phyloP scores from a whole-genome alignment of 345 rosid species.

The Erodium maritimum region DNA sequence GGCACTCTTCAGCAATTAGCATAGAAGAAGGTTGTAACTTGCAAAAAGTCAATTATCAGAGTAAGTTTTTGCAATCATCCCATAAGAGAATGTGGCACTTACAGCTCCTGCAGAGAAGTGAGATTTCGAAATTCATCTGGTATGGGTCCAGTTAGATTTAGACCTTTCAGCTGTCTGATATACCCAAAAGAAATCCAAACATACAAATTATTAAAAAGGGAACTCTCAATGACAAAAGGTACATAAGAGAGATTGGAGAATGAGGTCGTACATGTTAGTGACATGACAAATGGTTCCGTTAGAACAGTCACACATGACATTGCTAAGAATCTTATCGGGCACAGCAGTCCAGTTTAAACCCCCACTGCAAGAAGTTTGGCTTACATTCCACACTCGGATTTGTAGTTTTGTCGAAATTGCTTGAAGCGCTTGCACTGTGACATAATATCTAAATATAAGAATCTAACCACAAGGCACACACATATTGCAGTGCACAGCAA shows the following conservation, averaged over 20 bases:
- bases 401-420: slow-evolving; percentile 33
- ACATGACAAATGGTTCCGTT: slow-evolving; percentile 38
- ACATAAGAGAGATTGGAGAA: not conserved
- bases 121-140: slow-evolving; percentile 63
- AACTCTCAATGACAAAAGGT: not conserved
- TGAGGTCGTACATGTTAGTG: slow-evolving; percentile 36
- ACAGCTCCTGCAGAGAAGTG: slow-evolving; percentile 40
- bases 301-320: slow-evolving; percentile 44
- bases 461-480: not conserved
- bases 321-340: slow-evolving; percentile 1
- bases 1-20: too few species aligned
- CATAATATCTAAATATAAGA: too few species aligned
- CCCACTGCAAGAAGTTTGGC: slow-evolving; percentile 34
- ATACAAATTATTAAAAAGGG: not conserved
- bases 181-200: not conserved
- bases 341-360: slow-evolving; percentile 14
- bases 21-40: too few species aligned
- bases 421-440: slow-evolving; percentile 40
- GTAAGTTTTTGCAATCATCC: too few species aligned
- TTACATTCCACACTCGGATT: slow-evolving; percentile 18
- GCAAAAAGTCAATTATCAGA: too few species aligned
- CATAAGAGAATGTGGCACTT: slow-evolving; percentile 14
- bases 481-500: not conserved
- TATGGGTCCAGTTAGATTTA: slow-evolving; percentile 43
- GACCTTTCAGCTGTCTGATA: slow-evolving; percentile 41